These are phyloP conservation scores for Xylaria sp. DNA, from an alignment of 495 filamentous ascomycete genomes.

Conservation along the genomic window DNA sequence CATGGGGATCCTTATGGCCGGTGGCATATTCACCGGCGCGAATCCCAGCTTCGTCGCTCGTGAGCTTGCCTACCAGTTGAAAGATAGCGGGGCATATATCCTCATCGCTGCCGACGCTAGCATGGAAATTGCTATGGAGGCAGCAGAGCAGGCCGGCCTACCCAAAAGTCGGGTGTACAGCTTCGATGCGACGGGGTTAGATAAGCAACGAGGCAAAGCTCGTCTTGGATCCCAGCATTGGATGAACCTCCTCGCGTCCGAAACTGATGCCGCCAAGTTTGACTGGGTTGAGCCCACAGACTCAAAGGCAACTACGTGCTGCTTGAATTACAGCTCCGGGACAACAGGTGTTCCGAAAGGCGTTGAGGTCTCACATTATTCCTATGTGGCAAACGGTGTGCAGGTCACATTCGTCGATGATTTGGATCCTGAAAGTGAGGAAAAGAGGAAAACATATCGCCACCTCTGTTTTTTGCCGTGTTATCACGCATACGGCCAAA, in stretches of 20 bases:
- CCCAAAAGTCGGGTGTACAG: conserved; percentile 55
- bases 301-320: conserved; percentile 46
- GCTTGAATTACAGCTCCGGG: conserved; percentile 76
- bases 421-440: conserved; percentile 52
- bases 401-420: conserved; percentile 57
- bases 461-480: conserved; percentile 69
- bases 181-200: conserved; percentile 54
- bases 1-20: conserved; percentile 76
- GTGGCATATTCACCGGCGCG: conserved; percentile 79
- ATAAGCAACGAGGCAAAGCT: conserved; percentile 47
- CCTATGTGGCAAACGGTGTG: conserved; percentile 72
- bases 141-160: conserved; percentile 71
- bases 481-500: conserved; percentile 72
- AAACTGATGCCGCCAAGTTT: conserved; percentile 53
- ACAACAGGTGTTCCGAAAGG: conserved; percentile 88
- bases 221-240: conserved; percentile 48
- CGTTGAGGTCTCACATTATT: conserved; percentile 77
- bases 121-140: conserved; percentile 68
- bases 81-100: conserved; percentile 70
- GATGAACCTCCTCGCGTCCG: conserved; percentile 50
- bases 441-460: conserved; percentile 38
- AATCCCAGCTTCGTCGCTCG: conserved; percentile 76
- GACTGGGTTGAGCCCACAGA: conserved; percentile 49
- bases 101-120: conserved; percentile 63
- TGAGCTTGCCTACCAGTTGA: conserved; percentile 74